Base-by-base conservation (phyloP, 768 basidiomycete species). In the Hericium erinaceus region DNA sequence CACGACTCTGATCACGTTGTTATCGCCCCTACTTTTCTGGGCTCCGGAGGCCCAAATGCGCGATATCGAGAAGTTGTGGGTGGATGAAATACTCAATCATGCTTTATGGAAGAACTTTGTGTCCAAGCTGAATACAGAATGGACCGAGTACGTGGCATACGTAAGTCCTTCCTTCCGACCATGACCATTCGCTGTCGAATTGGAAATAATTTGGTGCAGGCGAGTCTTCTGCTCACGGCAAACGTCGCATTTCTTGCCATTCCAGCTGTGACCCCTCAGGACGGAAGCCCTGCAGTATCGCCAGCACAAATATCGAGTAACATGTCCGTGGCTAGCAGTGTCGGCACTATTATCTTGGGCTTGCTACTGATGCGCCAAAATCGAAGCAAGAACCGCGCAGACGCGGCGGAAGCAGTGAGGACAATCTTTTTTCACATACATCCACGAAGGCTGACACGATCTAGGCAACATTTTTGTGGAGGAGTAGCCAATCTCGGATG, bases 401-500 rank as follows among this genome's bases (percentile, higher is more conserved):
- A 56, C 20, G 46, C 61, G 2, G 39, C 39, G 11, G 52, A 40
- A 11, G 60, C 55, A 12, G 62, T 61, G 20, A 51, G 60, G 54
- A 18, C 9, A 15, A 46, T 46, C 11, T n/a, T 9, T 46, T n/a
- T n/a, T 4, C 16, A 46, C 16, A 18, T 20, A 58, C 69, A 64
- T 41, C 64, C 64, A 53, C 64, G 39, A 46, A 52, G 33, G 9
- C 33, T 33, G 8, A 33, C 6, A 33, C 9, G 13, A 48, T 56
- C 8, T 48, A 68, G 64, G 67, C 63, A 12, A 54, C 53, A 15
- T 73, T 63, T 46, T 58, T 73, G 6, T 26, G 56, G 8, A 60
- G 56, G 6, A 61, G 67, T 39, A 64, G 61, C n/a, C 65, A 73
- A 8, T 37, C 61, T 9, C 62, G 54, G 1, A 70, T 73, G 16